Conservation (phyloP, 345 rosid genomes). For the Populus simonii region DNA sequence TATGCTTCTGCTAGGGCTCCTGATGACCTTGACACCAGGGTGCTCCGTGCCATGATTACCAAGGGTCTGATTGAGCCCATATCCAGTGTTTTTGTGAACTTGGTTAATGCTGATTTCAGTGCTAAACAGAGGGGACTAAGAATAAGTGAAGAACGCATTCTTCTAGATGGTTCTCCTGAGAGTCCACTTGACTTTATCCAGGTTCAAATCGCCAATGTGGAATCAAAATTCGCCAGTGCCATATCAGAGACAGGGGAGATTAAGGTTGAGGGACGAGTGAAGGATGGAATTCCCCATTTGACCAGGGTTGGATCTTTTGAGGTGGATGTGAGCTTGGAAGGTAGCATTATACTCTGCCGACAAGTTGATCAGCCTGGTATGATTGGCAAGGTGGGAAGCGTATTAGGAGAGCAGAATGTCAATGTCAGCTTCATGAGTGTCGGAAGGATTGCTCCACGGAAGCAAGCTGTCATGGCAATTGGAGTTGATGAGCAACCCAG, state of each 20-base stretch:
- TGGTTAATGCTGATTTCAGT: slow-evolving; percentile 32
- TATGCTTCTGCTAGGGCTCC: slow-evolving; percentile 26
- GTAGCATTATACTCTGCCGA: slow-evolving; percentile 29
- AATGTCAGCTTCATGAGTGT: slow-evolving; percentile 35
- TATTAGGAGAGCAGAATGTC: slow-evolving; percentile 24
- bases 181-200: slow-evolving; percentile 25
- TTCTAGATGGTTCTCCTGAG: slow-evolving; percentile 27
- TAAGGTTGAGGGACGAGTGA: slow-evolving; percentile 27
- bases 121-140: slow-evolving; percentile 30
- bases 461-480: slow-evolving; percentile 35
- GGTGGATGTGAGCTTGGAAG: slow-evolving; percentile 34
- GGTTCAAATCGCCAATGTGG: slow-evolving; percentile 26
- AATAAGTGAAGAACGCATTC: slow-evolving; percentile 20
- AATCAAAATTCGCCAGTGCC: slow-evolving; percentile 32
- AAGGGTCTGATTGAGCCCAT: slow-evolving; percentile 35
- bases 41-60: slow-evolving; percentile 27
- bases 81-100: slow-evolving; percentile 21
- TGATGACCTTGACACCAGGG: slow-evolving; percentile 31
- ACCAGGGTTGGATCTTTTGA: slow-evolving; percentile 28
- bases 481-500: slow-evolving; percentile 29
- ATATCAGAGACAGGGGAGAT: slow-evolving; percentile 24
- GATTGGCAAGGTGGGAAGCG: slow-evolving; percentile 31
- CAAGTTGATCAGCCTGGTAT: slow-evolving; percentile 32
- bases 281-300: slow-evolving; percentile 31
- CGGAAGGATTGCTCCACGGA: slow-evolving; percentile 25